Base-by-base conservation (phyloP, 2,329 filamentous ascomycete genomes). In the Cephalotrichum gorgonifer region DNA sequence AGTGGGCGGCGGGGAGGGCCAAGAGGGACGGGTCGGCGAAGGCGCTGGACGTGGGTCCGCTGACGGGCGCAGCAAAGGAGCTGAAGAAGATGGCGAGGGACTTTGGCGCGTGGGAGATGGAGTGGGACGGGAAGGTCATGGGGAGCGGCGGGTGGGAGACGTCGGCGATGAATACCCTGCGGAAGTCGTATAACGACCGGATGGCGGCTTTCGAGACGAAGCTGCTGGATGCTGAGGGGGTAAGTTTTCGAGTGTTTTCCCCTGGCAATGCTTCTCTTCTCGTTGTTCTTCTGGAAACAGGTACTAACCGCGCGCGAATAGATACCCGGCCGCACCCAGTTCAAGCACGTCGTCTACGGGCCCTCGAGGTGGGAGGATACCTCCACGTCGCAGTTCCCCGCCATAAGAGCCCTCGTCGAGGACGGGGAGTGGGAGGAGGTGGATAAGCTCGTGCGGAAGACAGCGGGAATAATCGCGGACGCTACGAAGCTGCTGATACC, bases 281-380 rank as follows among this genome's bases (percentile, higher is more conserved):
- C 28, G 48, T 8, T 25, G 23, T 17, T 44, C 30, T 42, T 26
- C 33, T 30, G 4, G 23, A 7, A 28, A 41, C 22, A 35, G 50
- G 58, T 46, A 59, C 55, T 50, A 46, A 51, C 28, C 14, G 6
- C 8, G 3, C 23, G 50, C 44, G 1, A 6, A n/a, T 50, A 89
- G 85, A 77, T 95, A 4, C 86, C 87, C 35, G 88, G 88, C 57
- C 83, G 91, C 54, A 86, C 86, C 5, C 93, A 97, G 67, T 98
- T 89, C 74, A 95, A 94, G 65, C 93, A 96, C 65, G 77, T 94
- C 60, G 70, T 98, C 50, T 95, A 90, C 62, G 91, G 86, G 2
- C 93, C 93, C 1, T 79, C 88, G 59, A 71, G 79, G 3, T 90
- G 88, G 84, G 83, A 82, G 30, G 79, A 76, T 33, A 78, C 83